Evolutionary conservation across 2,329 filamentous ascomycete species (phyloP).

Genomic region (Ceratocystis harringtonii): DNA sequence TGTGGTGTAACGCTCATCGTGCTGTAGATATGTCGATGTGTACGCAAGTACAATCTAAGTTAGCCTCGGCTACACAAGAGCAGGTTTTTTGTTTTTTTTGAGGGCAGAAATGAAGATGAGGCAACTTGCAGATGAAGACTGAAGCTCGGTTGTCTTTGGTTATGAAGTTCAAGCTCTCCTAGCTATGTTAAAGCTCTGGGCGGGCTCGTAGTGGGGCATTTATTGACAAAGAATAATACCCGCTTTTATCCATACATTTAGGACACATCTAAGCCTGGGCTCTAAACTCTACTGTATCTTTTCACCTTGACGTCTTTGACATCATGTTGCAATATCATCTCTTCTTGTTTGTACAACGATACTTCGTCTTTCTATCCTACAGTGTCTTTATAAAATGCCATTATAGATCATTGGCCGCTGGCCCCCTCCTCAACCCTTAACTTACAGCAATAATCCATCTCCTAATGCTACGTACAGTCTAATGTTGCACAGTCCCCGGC

Average conservation of each 20-base stretch:
- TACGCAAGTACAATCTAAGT: neutral
- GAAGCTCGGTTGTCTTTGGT: neutral
- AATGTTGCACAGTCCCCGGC: constrained; percentile 39
- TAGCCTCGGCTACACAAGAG: neutral
- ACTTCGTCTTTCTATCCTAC: neutral
- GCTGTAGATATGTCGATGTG: neutral
- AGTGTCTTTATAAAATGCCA: neutral
- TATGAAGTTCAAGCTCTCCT: neutral
- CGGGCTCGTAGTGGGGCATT: neutral
- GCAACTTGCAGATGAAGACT: neutral
- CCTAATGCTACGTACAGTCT: neutral
- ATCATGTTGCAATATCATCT: neutral
- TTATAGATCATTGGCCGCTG: neutral
- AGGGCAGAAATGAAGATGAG: too few species aligned
- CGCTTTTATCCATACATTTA: neutral
- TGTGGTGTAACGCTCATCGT: constrained; percentile 28
- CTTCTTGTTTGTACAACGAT: neutral
- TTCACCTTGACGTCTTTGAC: neutral
- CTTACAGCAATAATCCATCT: neutral
- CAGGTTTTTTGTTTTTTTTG: neutral
- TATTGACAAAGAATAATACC: neutral
- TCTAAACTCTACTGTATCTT: neutral
- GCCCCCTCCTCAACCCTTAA: neutral
- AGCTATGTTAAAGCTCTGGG: neutral
- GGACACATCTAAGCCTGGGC: neutral